These are phyloP conservation scores for Phyllosticta ampelicida DNA, from an alignment of 2,329 filamentous ascomycete species.

Conservation along the genomic window DNA sequence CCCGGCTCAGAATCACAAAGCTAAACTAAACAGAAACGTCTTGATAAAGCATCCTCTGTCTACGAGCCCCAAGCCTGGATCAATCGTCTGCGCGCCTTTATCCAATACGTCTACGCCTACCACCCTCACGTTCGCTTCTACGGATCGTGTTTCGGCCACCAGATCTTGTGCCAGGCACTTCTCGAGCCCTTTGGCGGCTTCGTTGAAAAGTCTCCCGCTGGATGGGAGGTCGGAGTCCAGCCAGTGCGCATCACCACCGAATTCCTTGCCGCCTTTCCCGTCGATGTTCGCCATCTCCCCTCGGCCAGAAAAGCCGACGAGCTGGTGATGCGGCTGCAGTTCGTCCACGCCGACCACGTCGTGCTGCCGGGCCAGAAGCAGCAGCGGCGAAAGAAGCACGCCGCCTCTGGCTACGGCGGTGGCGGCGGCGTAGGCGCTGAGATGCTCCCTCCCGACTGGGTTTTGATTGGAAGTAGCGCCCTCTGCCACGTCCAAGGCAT, in stretches of 20 bases:
- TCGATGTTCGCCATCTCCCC: slow-evolving; percentile 28
- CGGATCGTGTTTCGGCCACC: slow-evolving; percentile 35
- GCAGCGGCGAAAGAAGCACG: slow-evolving; percentile 26
- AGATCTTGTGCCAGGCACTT: slow-evolving; percentile 42
- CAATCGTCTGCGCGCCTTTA: slow-evolving; percentile 42
- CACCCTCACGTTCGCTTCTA: slow-evolving; percentile 36
- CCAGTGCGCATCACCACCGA: slow-evolving; percentile 34
- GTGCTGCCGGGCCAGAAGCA: slow-evolving; percentile 23
- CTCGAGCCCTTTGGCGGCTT: slow-evolving; percentile 45
- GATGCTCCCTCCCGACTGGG: slow-evolving; percentile 18
- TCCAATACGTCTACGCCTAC: slow-evolving; percentile 40
- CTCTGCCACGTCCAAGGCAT: slow-evolving; percentile 29
- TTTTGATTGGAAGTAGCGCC: slow-evolving; percentile 17
- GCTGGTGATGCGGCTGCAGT: slow-evolving; percentile 22
- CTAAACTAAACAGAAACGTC: neutral
- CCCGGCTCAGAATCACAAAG: neutral
- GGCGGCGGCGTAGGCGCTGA: slow-evolving; percentile 18
- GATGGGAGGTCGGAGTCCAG: slow-evolving; percentile 40
- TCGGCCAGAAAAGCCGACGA: slow-evolving; percentile 13
- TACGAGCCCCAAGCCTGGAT: neutral
- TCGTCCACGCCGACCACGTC: slow-evolving; percentile 32
- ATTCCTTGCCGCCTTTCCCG: slow-evolving; percentile 29
- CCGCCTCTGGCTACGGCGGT: slow-evolving; percentile 21
- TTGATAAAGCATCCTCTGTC: neutral
- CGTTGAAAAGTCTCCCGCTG: slow-evolving; percentile 36